Base-by-base conservation (phyloP, 2,329 filamentous ascomycete species). In the Exophiala viscosa region DNA sequence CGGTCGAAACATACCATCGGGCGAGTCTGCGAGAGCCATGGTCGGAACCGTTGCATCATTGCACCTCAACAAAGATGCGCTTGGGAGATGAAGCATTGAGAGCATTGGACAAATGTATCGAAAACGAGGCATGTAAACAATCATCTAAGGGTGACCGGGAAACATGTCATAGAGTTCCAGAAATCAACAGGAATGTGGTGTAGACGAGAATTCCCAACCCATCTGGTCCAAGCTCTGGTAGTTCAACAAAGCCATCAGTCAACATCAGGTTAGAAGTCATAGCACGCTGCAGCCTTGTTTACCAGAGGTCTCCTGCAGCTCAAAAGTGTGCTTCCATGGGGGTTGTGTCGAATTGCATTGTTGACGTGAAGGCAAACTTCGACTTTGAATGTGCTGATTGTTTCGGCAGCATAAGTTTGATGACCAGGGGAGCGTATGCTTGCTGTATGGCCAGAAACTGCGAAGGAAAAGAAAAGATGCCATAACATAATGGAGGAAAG, bases 1-100 rank as follows among this genome's bases (percentile, higher is more conserved):
- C 59, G 75, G 61, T 67, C 73, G 73, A 64, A 75, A 72, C 52
- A 69, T 64, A 67, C 42, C 57, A 42, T 60, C 57, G 11, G 58
- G 44, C 7, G 58, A 52, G 48, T 53, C 60, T 43, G 62, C 60
- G n/a, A 59, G 51, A 40, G 62, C 59, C 64, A 66, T 66, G 45
- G 36, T 59, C 48, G 48, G 46, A 15, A 33, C 14, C 31, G n/a
- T 36, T 14, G 35, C 32, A 40, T 34, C 34, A 38, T 42, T 7
- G 13, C 13, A 23, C 39, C 38, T 5, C 18, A 15, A n/a, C 40
- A 40, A 45, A 31, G 23, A 11, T 14, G 17, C 28, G 10, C 18
- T 17, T 51, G 45, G 23, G 15, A 31, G 33, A 28, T 14, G 36
- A 41, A 45, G 39, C 20, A 50, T 36, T 42, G 45, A 52, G 40